These are phyloP conservation scores for Sisymbrium altissimum DNA, from an alignment of 345 rosid genomes.

Conservation along the genomic window DNA sequence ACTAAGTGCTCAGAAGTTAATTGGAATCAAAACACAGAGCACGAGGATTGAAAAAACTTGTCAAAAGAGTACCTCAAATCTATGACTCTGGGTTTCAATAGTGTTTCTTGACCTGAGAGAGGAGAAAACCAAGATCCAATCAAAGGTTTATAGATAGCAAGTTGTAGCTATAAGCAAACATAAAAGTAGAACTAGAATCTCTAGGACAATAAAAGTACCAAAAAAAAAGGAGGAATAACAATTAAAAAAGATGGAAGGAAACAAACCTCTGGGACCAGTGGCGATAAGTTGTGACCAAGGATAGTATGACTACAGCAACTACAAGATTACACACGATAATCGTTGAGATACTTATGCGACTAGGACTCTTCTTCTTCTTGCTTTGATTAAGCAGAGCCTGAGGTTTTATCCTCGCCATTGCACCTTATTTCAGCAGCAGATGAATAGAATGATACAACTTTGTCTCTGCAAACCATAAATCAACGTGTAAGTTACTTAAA, in stretches of 20 bases:
- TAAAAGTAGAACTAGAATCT: neutral
- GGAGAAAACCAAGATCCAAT: neutral
- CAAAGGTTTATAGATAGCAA: neutral
- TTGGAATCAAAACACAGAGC: neutral
- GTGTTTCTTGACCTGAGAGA: constrained; percentile 38
- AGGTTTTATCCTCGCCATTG: constrained; percentile 85
- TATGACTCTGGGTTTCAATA: constrained; percentile 29
- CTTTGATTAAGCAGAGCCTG: constrained; percentile 75
- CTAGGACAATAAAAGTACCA: neutral
- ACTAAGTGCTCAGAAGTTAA: neutral
- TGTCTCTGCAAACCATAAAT: constrained; percentile 11
- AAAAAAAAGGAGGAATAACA: neutral
- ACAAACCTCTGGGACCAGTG: constrained; percentile 63
- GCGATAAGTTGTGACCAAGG: constrained; percentile 54
- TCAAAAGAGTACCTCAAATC: constrained; percentile 40
- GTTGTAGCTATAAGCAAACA: neutral
- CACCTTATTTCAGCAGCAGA: neutral
- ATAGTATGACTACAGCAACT: constrained; percentile 42
- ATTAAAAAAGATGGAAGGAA: constrained; percentile 9
- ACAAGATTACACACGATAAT: constrained; percentile 49
- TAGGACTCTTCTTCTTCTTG: constrained; percentile 75
- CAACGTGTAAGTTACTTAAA: neutral
- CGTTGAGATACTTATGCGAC: constrained; percentile 55
- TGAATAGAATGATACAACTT: neutral
- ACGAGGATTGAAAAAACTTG: neutral